Evolutionary conservation across 345 rosid species (phyloP).

Genomic region (Populus simonii): DNA sequence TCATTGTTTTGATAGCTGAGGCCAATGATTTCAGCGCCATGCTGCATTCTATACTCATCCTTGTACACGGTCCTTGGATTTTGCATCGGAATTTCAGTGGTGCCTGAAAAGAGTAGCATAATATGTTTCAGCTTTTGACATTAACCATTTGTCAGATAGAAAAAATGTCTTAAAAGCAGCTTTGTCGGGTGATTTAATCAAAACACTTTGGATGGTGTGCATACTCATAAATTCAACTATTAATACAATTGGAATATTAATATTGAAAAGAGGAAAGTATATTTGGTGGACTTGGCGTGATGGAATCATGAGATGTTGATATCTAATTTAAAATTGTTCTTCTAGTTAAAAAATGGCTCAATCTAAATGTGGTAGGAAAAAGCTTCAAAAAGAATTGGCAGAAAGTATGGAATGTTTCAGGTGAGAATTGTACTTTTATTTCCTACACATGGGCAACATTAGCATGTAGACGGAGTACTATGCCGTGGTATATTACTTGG

Average conservation of each 20-base stretch:
- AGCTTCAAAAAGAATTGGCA: too few species aligned
- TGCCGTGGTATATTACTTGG: conserved; percentile 14
- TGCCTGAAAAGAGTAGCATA: conserved; percentile 8
- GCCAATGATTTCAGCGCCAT: conserved; percentile 24
- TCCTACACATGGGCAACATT: too few species aligned
- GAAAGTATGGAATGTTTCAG: too few species aligned
- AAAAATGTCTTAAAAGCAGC: background rate
- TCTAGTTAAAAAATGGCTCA: too few species aligned
- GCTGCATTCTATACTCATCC: conserved; percentile 24
- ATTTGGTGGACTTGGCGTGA: too few species aligned
- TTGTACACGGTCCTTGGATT: conserved; percentile 18
- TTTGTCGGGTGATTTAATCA: conserved; percentile 7
- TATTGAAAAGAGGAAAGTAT: background rate
- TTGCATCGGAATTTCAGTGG: conserved; percentile 5
- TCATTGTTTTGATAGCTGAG: conserved; percentile 21
- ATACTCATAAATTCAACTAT: background rate
- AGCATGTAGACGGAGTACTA: too few species aligned
- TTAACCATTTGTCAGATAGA: background rate
- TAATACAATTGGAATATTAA: background rate
- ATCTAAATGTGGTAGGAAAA: too few species aligned
- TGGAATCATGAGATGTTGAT: too few species aligned
- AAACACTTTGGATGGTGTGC: conserved; percentile 6
- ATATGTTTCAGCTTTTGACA: too few species aligned
- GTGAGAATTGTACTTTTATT: too few species aligned
- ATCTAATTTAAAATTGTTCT: too few species aligned